Percentiles rank a stretch among this genome's conserved stretches.
These are phyloP conservation scores for Coemansia sp. DNA, from an alignment of 192 early-diverging fungal species.

Conservation along the genomic window DNA sequence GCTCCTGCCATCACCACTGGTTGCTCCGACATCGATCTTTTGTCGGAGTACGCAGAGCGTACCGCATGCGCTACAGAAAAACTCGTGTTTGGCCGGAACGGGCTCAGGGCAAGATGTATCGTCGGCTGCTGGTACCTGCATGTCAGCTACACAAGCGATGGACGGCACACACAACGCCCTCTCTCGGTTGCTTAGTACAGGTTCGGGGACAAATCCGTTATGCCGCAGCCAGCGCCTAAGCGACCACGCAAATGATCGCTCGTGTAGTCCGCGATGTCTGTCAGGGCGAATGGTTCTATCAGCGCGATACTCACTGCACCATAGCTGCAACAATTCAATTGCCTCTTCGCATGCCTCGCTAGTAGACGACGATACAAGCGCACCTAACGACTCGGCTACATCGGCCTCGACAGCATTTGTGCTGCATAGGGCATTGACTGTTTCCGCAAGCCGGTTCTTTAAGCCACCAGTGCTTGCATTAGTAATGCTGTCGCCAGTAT, in stretches of 20 bases:
- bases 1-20: background rate
- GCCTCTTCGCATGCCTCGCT: constrained; percentile 5
- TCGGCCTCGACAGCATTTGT: background rate
- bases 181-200: constrained; percentile 17
- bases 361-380: constrained; percentile 1
- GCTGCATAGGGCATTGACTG: background rate
- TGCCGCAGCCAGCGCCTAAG: constrained; percentile 26
- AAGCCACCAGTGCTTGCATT: no score
- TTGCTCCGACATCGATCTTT: background rate
- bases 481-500: background rate
- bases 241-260: constrained; percentile 17
- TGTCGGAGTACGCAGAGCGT: background rate
- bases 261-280: background rate
- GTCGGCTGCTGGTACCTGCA: background rate
- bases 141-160: background rate
- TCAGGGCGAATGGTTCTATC: background rate
- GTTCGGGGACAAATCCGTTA: constrained; percentile 33
- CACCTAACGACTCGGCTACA: background rate
- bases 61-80: constrained; percentile 10
- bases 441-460: background rate
- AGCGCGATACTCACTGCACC: background rate
- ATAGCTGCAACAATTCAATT: constrained; percentile 5
- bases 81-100: constrained; percentile 1
- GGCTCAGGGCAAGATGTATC: background rate
- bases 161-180: constrained; percentile 4